A percentile compares a stretch with the other conserved stretches of the same genome.
These are phyloP conservation scores for Parastagonospora nodorum DNA, from an alignment of 2,329 filamentous ascomycete species.

Conservation along the genomic window DNA sequence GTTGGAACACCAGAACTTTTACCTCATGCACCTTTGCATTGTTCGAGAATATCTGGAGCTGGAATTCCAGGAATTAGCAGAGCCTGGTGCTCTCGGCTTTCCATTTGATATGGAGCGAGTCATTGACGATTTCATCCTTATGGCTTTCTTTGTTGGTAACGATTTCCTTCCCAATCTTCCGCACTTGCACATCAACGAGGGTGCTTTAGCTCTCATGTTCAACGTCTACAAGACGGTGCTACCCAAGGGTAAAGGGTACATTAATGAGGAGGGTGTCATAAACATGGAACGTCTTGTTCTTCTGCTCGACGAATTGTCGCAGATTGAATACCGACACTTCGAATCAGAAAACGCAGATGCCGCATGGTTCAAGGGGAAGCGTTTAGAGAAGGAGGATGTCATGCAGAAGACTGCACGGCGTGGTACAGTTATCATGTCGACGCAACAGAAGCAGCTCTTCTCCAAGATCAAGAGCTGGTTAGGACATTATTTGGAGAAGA, in stretches of 20 bases:
- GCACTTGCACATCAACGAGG: constrained; percentile 97
- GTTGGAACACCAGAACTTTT: constrained; percentile 98
- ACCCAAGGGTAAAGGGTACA: constrained; percentile 87
- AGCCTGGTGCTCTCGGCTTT: constrained; percentile 72
- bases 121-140: constrained; percentile 98
- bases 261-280: constrained; percentile 93
- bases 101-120: constrained; percentile 92
- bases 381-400: constrained; percentile 70
- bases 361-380: constrained; percentile 90
- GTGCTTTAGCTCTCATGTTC: constrained; percentile 96
- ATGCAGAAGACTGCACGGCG: constrained; percentile 65
- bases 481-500: constrained; percentile 63
- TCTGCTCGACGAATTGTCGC: constrained; percentile 81
- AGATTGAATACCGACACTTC: constrained; percentile 91
- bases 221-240: constrained; percentile 91
- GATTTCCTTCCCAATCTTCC: constrained; percentile 98
- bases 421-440: constrained; percentile 74
- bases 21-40: constrained; percentile 94
- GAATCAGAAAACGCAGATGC: constrained; percentile 87
- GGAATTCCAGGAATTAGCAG: constrained; percentile 91
- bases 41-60: constrained; percentile 96
- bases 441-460: constrained; percentile 81
- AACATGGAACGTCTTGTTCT: constrained; percentile 79
- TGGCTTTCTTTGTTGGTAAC: constrained; percentile 99
- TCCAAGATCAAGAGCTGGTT: constrained; percentile 82